phyloP scores from a whole-genome alignment of 768 basidiomycete genomes.

The Ramaria rubella region DNA sequence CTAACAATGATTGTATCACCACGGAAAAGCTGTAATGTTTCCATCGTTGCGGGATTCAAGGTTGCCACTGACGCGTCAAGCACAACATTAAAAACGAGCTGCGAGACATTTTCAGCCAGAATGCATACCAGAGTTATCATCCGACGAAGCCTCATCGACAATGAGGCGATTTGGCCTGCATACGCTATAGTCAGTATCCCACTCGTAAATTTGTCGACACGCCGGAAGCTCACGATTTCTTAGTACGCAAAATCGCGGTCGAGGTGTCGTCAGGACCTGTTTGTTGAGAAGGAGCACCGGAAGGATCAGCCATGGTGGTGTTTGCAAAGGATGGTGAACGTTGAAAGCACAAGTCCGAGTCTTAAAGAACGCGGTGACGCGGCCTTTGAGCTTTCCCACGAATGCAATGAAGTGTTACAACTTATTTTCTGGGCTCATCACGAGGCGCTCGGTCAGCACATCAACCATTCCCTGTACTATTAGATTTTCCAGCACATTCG shows the following conservation, averaged over 20 bases:
- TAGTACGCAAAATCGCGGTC: conserved; percentile 91
- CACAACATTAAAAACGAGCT: conserved; percentile 15
- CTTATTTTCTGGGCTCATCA: no score
- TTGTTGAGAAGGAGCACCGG: conserved; percentile 69
- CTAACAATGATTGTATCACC: conserved; percentile 95
- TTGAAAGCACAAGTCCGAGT: conserved; percentile 1
- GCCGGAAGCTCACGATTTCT: conserved; percentile 80
- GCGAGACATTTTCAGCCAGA: not conserved
- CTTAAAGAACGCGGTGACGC: conserved; percentile 2
- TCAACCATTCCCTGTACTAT: not conserved
- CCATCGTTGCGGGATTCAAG: conserved; percentile 95
- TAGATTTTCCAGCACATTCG: not conserved
- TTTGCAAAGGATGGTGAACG: not conserved
- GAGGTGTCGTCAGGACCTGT: conserved; percentile 83
- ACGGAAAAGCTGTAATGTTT: conserved; percentile 84
- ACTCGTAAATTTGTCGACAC: conserved; percentile 12
- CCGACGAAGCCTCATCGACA: conserved; percentile 88
- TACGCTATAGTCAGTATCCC: conserved; percentile 16
- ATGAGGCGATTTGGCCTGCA: conserved; percentile 92
- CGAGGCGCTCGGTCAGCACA: no score
- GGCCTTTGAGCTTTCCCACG: conserved; percentile 11
- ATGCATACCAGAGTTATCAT: conserved; percentile 90
- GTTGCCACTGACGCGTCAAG: conserved; percentile 65
- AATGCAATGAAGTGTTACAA: no score
- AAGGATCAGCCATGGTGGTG: conserved; percentile 61